Evolutionary conservation across 179 eudicot species (phyloP).

Genomic region (Amaranthus tricolor): DNA sequence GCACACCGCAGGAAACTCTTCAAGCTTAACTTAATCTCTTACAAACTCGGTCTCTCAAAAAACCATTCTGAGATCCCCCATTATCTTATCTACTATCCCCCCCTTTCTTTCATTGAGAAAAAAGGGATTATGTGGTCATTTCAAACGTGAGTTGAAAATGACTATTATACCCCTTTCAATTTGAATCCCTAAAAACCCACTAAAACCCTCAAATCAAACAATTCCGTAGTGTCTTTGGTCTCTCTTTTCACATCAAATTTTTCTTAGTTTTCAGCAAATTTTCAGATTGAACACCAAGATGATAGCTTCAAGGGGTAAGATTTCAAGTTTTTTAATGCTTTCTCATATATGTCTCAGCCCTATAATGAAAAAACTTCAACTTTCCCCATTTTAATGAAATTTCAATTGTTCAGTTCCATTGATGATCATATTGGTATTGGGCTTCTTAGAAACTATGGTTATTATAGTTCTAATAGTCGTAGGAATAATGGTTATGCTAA

Average conservation of each 20-base stretch:
- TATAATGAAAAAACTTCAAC: constrained; percentile 7
- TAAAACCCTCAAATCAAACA: not conserved
- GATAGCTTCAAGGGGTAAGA: constrained; percentile 32
- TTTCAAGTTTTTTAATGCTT: constrained; percentile 22
- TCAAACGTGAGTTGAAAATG: not conserved
- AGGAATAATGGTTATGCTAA: constrained; percentile 15
- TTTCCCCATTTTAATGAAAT: constrained; percentile 20
- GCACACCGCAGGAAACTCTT: not conserved
- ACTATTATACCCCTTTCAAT: constrained; percentile 4
- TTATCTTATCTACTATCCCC: constrained; percentile 24
- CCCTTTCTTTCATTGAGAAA: not conserved
- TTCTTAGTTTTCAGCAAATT: constrained; percentile 1
- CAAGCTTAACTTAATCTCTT: not conserved
- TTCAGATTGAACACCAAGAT: constrained; percentile 9
- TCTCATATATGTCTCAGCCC: constrained; percentile 15
- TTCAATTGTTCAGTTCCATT: constrained; percentile 26
- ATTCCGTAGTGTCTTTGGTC: not conserved
- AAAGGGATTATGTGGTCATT: not conserved
- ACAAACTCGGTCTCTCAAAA: not conserved
- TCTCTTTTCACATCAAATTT: not conserved
- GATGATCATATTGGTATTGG: constrained; percentile 13
- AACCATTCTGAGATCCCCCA: not conserved
- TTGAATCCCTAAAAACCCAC: constrained; percentile 11
- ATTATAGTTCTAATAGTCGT: constrained; percentile 21
- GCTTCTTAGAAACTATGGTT: constrained; percentile 17